These are phyloP conservation scores for Leptomonas pyrrhocoris DNA, from an alignment of 208 protist genomes.

Conservation along the genomic window DNA sequence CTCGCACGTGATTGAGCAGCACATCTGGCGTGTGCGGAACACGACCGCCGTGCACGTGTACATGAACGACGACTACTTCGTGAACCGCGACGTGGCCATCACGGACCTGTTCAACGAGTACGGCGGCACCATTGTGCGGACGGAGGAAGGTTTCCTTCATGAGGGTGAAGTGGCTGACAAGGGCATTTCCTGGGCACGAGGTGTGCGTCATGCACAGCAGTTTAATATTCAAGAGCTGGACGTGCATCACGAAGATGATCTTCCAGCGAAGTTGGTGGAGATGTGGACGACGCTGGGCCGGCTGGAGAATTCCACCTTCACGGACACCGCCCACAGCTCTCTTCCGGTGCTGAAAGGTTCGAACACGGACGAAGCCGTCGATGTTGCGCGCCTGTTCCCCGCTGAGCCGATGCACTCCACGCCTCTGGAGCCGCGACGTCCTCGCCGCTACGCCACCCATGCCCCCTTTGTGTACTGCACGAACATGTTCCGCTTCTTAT, in stretches of 20 bases:
- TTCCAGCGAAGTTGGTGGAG: constrained; percentile 22
- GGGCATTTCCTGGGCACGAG: constrained; percentile 23
- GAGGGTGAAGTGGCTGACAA: neutral
- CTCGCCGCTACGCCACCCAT: constrained; percentile 46
- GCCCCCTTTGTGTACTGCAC: constrained; percentile 75
- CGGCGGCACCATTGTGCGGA: constrained; percentile 62
- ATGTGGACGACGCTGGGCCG: neutral
- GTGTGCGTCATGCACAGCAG: constrained; percentile 37
- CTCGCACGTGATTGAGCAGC: constrained; percentile 59
- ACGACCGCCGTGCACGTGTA: constrained; percentile 59
- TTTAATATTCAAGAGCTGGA: constrained; percentile 50
- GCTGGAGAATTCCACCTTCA: neutral
- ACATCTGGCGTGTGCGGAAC: constrained; percentile 64
- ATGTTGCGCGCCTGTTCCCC: no score
- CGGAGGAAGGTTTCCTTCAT: constrained; percentile 21
- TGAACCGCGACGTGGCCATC: constrained; percentile 59
- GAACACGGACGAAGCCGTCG: neutral
- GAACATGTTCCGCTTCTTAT: constrained; percentile 48
- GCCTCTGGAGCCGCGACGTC: constrained; percentile 9
- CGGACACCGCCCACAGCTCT: neutral
- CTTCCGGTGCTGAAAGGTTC: no score
- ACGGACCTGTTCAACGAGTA: constrained; percentile 64
- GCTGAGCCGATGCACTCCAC: neutral
- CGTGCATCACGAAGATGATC: constrained; percentile 21
- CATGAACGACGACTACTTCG: constrained; percentile 83